Percentiles rank a stretch among this genome's conserved stretches.
Conservation (phyloP, 345 rosid species). For the Arabidopsis arenosa region DNA sequence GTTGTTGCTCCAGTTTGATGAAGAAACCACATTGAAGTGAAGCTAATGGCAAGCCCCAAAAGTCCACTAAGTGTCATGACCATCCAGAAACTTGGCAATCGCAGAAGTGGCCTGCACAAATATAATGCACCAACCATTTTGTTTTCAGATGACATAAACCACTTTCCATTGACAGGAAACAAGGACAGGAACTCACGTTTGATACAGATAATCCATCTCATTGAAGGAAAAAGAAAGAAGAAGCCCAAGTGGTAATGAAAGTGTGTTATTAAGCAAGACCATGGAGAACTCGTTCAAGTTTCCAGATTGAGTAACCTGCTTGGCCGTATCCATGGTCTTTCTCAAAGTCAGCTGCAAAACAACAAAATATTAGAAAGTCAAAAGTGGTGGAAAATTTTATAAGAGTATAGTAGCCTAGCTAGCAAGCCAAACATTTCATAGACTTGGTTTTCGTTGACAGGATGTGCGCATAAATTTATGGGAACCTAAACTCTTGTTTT, state of each 20-base stretch:
- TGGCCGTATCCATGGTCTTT: constrained; percentile 96
- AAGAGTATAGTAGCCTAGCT: constrained; percentile 6
- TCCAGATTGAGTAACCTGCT: constrained; percentile 88
- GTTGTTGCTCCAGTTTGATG: constrained; percentile 99
- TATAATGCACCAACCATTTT: constrained; percentile 21
- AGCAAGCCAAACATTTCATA: not conserved
- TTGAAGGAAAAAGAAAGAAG: constrained; percentile 76
- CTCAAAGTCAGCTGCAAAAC: constrained; percentile 83
- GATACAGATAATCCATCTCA: constrained; percentile 79
- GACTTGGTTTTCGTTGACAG: not conserved
- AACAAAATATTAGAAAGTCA: constrained; percentile 29
- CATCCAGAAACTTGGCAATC: constrained; percentile 84
- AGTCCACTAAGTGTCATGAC: constrained; percentile 91
- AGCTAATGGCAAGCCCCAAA: constrained; percentile 95
- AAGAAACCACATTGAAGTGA: constrained; percentile 99
- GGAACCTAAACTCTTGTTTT: not conserved
- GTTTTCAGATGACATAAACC: constrained; percentile 14
- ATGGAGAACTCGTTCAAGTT: constrained; percentile 93
- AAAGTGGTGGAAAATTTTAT: not conserved
- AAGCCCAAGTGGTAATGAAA: constrained; percentile 87
- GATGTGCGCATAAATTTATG: not conserved
- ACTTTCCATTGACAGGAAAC: not conserved
- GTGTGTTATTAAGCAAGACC: constrained; percentile 95
- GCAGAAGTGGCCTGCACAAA: constrained; percentile 77
- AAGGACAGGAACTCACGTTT: constrained; percentile 62